These are phyloP conservation scores for Anisodus tanguticus DNA, from an alignment of 257 asterid genomes.

Conservation along the genomic window DNA sequence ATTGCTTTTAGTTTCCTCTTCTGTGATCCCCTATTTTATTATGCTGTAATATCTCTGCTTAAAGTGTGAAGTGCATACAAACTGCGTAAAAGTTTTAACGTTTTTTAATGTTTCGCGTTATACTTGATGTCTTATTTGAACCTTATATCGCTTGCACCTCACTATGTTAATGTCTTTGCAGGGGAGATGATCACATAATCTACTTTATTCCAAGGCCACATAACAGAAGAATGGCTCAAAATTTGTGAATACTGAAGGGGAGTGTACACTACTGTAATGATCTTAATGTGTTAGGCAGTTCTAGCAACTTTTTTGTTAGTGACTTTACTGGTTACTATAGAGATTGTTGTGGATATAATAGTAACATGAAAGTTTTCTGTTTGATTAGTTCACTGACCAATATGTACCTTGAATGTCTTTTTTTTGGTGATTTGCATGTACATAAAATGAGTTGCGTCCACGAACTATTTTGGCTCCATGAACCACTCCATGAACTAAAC, in stretches of 20 bases:
- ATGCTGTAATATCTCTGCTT: neutral
- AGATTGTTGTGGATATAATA: conserved; percentile 29
- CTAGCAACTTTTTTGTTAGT: conserved; percentile 25
- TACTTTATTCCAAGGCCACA: neutral
- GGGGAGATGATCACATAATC: conserved; percentile 13
- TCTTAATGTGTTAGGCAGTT: conserved; percentile 2
- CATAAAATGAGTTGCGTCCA: neutral
- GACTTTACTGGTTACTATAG: conserved; percentile 1
- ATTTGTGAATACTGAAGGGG: conserved; percentile 33
- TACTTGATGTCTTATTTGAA: neutral
- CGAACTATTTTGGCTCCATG: too few species aligned
- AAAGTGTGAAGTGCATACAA: neutral
- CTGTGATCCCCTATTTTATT: neutral
- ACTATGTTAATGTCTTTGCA: conserved; percentile 25
- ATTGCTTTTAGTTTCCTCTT: neutral
- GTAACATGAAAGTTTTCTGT: neutral
- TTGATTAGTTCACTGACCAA: conserved; percentile 15
- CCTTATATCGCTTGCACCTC: neutral
- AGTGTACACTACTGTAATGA: conserved; percentile 31
- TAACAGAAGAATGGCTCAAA: neutral
- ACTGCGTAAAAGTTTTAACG: neutral
- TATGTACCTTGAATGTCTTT: neutral
- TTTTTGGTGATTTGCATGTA: conserved; percentile 24
- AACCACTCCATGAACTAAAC: too few species aligned
- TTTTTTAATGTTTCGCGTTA: neutral